Evolutionary conservation across 306 rosid species (phyloP).

Genomic region (Prunus armeniaca): DNA sequence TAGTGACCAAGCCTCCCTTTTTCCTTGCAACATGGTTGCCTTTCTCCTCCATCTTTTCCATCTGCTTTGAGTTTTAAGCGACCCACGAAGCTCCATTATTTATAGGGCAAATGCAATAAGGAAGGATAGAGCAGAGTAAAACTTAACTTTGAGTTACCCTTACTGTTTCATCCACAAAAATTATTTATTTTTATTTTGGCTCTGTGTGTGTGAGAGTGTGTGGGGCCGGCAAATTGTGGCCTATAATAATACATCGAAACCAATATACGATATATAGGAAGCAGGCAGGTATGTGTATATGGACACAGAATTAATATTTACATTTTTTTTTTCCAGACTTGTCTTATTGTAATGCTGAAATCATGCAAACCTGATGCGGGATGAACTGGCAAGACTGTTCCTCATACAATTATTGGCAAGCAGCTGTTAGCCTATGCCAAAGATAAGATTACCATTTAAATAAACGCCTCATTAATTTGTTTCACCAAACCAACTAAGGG

Average conservation of each 20-base stretch:
- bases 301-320: neutral
- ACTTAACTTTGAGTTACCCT: neutral
- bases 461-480: neutral
- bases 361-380: neutral
- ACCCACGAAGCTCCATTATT: constrained; percentile 26
- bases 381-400: neutral
- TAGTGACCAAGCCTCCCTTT: constrained; percentile 78
- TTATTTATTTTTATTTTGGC: neutral
- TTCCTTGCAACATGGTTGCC: constrained; percentile 35
- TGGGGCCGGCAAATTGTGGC: neutral
- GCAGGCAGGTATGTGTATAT: no score
- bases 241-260: neutral
- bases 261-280: neutral
- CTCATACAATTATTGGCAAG: neutral
- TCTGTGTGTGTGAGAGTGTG: neutral
- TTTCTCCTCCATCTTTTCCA: constrained; percentile 41
- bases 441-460: neutral
- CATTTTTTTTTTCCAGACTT: neutral
- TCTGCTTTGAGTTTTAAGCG: constrained; percentile 10
- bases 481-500: no score
- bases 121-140: neutral
- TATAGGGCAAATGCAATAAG: constrained; percentile 30
- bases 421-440: neutral
- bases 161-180: neutral
- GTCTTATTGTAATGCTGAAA: neutral